Evolutionary conservation across 192 early-diverging fungal genomes (phyloP), one percentile per base, ranked within the genome.

Genomic region (Physocladia obscura): DNA sequence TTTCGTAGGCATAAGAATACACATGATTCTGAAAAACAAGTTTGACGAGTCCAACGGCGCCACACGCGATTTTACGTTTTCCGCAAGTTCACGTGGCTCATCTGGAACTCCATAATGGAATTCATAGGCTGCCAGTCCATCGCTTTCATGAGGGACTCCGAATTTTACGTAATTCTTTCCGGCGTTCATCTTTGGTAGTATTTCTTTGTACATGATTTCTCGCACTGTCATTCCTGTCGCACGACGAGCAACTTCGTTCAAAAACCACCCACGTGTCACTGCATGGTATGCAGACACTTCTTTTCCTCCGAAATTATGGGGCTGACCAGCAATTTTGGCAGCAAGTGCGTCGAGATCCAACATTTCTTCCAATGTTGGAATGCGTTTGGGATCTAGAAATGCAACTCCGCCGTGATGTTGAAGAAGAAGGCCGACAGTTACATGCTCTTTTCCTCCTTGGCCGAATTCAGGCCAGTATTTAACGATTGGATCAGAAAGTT

Each of bases 381-480:
- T 63, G 8, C 79, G 61, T 74, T 71, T 54, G 5, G 61, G 32
- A 56, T 88, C 85, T 13, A 92, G 58, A 49, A 56, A 85, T n/a
- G 84, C 74, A n/a, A 92, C 88, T n/a, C 91, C 91, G 19, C 77
- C 86, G 15, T 76, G 74, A 59, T 92, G 89, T 32, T 71, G 76
- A 71, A 92, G 82, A 35, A 92, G 62, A 61, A 84, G 80, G 1
- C 62, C 60, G 32, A 92, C 26, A 0, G 88, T 88, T 21, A 92
- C 85, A 34, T 91, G 70, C 35, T 84, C 73, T 71, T 92, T 91
- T 49, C 84, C 84, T 4, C 87, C 86, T 57, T 79, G 74, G 4
- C 79, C 89, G 74, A 92, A 92, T 67, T 91, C 89, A 3, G 91
- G 89, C 91, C 91, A 92, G 68, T 88, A 83, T 1, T 78, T 73